Conservation (phyloP, 129 eudicot genomes). For the Gnaphalium uliginosum region DNA sequence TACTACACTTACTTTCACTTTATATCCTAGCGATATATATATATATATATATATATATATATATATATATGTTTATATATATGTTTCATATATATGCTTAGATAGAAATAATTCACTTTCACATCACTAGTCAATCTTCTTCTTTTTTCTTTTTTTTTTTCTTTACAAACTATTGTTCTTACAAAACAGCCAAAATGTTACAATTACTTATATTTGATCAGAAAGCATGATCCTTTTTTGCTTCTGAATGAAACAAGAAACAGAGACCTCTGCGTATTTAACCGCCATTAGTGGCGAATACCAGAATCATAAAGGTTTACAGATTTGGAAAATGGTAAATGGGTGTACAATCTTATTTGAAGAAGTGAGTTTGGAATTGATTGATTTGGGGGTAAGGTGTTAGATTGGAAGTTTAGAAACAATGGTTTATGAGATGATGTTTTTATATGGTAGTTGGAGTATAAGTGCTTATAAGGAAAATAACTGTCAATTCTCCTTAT, state of each 20-base stretch:
- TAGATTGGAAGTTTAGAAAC: background rate
- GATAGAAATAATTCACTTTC: background rate
- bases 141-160: too few species aligned
- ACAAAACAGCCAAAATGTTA: background rate
- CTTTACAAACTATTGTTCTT: background rate
- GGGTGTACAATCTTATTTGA: constrained; percentile 4
- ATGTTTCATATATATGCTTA: background rate
- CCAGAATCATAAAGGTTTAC: background rate
- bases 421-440: background rate
- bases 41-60: too few species aligned
- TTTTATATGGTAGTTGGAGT: constrained; percentile 19
- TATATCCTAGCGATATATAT: too few species aligned
- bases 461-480: constrained; percentile 10
- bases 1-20: too few species aligned
- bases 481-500: constrained; percentile 9
- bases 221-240: background rate
- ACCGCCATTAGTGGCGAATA: background rate
- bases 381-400: constrained; percentile 12
- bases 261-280: background rate
- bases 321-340: constrained; percentile 3
- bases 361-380: constrained; percentile 14
- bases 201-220: background rate
- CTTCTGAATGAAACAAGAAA: constrained; percentile 1
- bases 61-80: too few species aligned
- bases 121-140: background rate